Conservation (phyloP, 2,329 filamentous ascomycete genomes). For the Diaporthe nobilis region DNA sequence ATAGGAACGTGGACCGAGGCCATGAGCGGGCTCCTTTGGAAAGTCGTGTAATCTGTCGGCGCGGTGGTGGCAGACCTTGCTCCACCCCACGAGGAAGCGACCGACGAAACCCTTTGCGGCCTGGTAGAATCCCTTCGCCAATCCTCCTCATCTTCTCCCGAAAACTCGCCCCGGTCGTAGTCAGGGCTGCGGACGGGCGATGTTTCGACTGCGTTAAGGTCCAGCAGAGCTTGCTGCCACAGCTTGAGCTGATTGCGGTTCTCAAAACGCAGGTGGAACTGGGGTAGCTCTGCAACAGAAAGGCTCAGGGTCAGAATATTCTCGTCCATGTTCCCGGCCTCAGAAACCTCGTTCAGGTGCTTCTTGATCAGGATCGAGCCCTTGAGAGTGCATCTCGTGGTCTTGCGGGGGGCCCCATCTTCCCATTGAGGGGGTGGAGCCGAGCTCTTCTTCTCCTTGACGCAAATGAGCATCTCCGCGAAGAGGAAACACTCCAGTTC, state of each 20-base stretch:
- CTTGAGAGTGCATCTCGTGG: conserved; percentile 88
- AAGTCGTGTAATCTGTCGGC: conserved; percentile 90
- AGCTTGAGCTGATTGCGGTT: conserved; percentile 87
- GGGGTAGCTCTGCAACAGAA: conserved; percentile 91
- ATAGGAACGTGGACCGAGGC: conserved; percentile 86
- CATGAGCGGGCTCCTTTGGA: conserved; percentile 65
- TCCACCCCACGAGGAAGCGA: conserved; percentile 85
- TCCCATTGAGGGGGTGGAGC: conserved; percentile 73
- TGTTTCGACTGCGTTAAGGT: conserved; percentile 81
- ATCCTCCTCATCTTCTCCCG: conserved; percentile 91
- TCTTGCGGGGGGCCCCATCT: conserved; percentile 72
- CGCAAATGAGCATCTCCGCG: conserved; percentile 98
- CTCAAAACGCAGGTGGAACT: conserved; percentile 93
- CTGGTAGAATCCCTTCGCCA: conserved; percentile 72
- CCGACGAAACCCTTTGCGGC: conserved; percentile 82
- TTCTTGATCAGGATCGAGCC: conserved; percentile 99
- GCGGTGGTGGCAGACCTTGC: conserved; percentile 88
- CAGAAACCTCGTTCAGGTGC: conserved; percentile 89
- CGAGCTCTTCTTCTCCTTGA: conserved; percentile 91
- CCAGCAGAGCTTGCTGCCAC: conserved; percentile 89
- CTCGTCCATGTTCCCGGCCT: conserved; percentile 80
- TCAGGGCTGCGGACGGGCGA: conserved; percentile 78
- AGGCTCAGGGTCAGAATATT: conserved; percentile 90
- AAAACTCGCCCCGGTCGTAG: conserved; percentile 82
- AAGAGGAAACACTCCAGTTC: conserved; percentile 98